Conservation (phyloP, 495 filamentous ascomycete species). For the Aspergillus ostianus region DNA sequence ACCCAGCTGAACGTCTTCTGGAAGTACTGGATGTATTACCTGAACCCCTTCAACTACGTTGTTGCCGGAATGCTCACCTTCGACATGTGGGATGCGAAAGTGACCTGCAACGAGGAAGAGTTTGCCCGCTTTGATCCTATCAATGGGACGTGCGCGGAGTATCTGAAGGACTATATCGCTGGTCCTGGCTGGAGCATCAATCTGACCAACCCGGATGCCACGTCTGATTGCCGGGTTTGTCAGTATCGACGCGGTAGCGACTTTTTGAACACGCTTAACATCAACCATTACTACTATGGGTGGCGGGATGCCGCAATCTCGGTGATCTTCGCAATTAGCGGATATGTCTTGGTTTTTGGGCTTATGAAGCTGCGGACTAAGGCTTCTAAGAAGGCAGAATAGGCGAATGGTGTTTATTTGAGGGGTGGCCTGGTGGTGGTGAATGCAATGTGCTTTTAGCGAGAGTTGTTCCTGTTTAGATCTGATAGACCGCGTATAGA, state of each 20-base stretch:
- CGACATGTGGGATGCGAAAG: slow-evolving; percentile 48
- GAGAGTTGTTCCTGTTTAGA: no score
- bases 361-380: slow-evolving; percentile 23
- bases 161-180: slow-evolving; percentile 44
- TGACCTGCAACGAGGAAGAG: slow-evolving; percentile 53
- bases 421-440: no score
- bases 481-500: no score
- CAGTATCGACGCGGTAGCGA: slow-evolving; percentile 19
- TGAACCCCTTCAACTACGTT: slow-evolving; percentile 60
- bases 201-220: slow-evolving; percentile 46
- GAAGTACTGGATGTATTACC: slow-evolving; percentile 56
- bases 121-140: slow-evolving; percentile 46
- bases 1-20: slow-evolving; percentile 54
- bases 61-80: slow-evolving; percentile 52
- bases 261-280: slow-evolving; percentile 19
- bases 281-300: slow-evolving; percentile 19
- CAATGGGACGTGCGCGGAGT: slow-evolving; percentile 48
- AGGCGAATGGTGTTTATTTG: neutral
- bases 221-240: slow-evolving; percentile 54
- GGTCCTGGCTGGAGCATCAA: slow-evolving; percentile 38
- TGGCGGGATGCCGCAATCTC: slow-evolving; percentile 28
- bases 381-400: slow-evolving; percentile 11
- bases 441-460: no score
- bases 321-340: slow-evolving; percentile 28
- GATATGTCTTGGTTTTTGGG: slow-evolving; percentile 31